phyloP scores from a whole-genome alignment of 306 rosid genomes.

The Quercus wislizeni region DNA sequence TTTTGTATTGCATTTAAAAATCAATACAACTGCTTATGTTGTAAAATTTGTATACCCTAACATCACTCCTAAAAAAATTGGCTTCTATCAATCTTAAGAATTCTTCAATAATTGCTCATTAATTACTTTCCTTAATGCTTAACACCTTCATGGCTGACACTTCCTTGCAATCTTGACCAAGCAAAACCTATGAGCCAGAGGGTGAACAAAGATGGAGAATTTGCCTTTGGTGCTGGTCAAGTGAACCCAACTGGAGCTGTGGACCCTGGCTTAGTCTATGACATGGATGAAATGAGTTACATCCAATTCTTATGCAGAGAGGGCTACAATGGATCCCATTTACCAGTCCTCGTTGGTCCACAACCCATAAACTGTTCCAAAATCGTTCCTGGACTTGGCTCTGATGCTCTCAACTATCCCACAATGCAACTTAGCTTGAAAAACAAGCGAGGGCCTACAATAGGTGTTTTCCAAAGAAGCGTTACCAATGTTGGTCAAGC shows the following conservation, averaged over 20 bases:
- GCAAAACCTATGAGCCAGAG: constrained; percentile 73
- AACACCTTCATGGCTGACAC: constrained; percentile 14
- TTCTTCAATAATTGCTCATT: background rate
- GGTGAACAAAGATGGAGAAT: constrained; percentile 58
- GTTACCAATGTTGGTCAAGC: constrained; percentile 80
- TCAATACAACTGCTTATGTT: too few relatives aligned
- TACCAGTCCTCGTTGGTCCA: constrained; percentile 49
- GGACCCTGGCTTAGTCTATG: constrained; percentile 76
- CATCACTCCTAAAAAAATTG: background rate
- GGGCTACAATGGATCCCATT: constrained; percentile 53
- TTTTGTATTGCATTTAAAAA: too few relatives aligned
- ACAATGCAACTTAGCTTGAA: constrained; percentile 56
- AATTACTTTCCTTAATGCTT: background rate
- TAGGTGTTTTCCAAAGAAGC: constrained; percentile 48
- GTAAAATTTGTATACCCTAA: background rate
- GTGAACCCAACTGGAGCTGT: constrained; percentile 59
- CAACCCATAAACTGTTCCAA: constrained; percentile 59
- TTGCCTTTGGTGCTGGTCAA: constrained; percentile 82
- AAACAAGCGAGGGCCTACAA: constrained; percentile 21
- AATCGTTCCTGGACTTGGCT: constrained; percentile 56
- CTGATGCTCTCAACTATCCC: constrained; percentile 83
- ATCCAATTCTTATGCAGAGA: constrained; percentile 75
- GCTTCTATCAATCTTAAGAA: background rate
- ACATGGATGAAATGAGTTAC: constrained; percentile 55
- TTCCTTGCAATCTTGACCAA: constrained; percentile 23